Base-by-base conservation (phyloP, 331 rosid genomes). In the Dryas integrifolia region DNA sequence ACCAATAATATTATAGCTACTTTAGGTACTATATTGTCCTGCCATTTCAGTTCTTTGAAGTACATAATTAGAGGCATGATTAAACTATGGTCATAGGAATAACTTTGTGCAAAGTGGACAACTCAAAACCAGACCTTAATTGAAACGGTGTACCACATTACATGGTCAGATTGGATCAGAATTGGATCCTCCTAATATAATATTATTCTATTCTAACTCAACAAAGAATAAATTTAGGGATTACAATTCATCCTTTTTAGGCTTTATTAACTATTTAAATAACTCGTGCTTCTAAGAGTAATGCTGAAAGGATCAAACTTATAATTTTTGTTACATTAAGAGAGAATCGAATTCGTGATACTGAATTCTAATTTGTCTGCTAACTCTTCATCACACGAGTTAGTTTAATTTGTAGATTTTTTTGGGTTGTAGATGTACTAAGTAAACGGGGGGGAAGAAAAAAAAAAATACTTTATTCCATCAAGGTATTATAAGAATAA, bases 81-180 rank as follows among this genome's bases (percentile, higher is more conserved):
- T 70, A 70, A 21, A 44, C 30, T 70, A 57, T 57, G 26, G 16
- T 70, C 26, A 26, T 39, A 18, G 60, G 75, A 68, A 76, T 69
- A 77, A 77, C 76, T 77, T 70, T 77, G 44, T 15, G 53, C 10
- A 69, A 60, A 61, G 65, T 58, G 69, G 61, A 59, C 51, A 26
- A 39, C 15, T n/a, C 43, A 58, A 52, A 59, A 47, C 57, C 57
- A 6, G 61, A 58, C 48, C 76, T 61, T 58, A 75, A 65, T 67
- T 30, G 50, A 26, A 5, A 12, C 4, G 60, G 44, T 26, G 59
- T 45, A 58, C 10, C 50, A 68, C 64, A 66, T 65, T 74, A 45
- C 39, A 53, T 55, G 62, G 51, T 65, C 58, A 52, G 12, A 39
- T 51, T 69, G 41, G 18, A 41, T 57, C 43, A 57, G 65, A 70